These are phyloP conservation scores for Periconia sp. DNA, from an alignment of 2,329 filamentous ascomycete species.

Conservation along the genomic window DNA sequence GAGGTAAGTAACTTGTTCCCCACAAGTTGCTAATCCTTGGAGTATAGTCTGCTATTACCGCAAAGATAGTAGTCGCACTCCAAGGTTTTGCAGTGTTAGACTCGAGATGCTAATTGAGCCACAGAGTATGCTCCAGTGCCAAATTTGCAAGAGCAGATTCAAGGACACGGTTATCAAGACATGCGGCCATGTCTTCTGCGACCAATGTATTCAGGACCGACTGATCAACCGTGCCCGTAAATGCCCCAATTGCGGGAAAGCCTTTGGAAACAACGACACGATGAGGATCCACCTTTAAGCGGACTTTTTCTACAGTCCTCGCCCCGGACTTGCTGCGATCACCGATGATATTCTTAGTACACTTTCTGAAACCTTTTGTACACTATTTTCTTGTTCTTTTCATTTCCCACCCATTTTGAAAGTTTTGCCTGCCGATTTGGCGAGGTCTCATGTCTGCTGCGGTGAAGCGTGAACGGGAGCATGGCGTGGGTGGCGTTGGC, in stretches of 20 bases:
- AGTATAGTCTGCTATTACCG: too few species aligned
- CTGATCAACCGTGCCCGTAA: slow-evolving; percentile 90
- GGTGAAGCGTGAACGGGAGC: too few species aligned
- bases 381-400: neutral
- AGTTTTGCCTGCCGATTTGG: too few species aligned
- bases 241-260: slow-evolving; percentile 90
- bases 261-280: slow-evolving; percentile 89
- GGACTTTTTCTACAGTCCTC: too few species aligned
- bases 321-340: neutral
- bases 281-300: slow-evolving; percentile 63
- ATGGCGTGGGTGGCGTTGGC: neutral
- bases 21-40: too few species aligned
- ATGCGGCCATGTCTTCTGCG: slow-evolving; percentile 95
- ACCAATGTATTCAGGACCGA: slow-evolving; percentile 85
- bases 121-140: slow-evolving; percentile 75
- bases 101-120: slow-evolving; percentile 6
- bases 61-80: too few species aligned
- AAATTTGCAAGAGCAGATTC: slow-evolving; percentile 89
- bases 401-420: too few species aligned
- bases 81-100: neutral
- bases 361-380: neutral
- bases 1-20: slow-evolving; percentile 74
- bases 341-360: neutral
- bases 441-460: too few species aligned
- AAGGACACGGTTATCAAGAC: slow-evolving; percentile 94